phyloP scores from a whole-genome alignment of 116 monocot genomes.

The Thalassia testudinum region DNA sequence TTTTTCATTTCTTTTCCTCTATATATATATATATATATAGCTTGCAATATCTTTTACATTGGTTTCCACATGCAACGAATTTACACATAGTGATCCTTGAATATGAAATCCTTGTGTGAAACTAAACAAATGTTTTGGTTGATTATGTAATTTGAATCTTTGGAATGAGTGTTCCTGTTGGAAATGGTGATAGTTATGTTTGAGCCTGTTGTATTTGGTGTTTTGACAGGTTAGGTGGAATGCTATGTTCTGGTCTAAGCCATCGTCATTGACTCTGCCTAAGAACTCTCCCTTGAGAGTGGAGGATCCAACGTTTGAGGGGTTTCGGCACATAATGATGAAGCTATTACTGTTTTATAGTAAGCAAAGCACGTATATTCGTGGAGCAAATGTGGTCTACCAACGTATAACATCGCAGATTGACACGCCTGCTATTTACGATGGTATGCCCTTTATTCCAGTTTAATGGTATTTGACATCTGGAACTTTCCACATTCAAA shows the following conservation, averaged over 20 bases:
- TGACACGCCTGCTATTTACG: slow-evolving; percentile 77
- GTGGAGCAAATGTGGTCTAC: slow-evolving; percentile 93
- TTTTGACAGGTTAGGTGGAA: slow-evolving; percentile 54
- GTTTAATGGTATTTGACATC: too few relatives aligned
- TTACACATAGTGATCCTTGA: too few relatives aligned
- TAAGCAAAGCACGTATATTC: slow-evolving; percentile 83
- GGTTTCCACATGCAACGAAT: too few relatives aligned
- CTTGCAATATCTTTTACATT: too few relatives aligned
- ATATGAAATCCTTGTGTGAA: too few relatives aligned
- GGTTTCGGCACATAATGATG: slow-evolving; percentile 45
- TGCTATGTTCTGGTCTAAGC: slow-evolving; percentile 88
- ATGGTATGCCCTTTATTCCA: slow-evolving; percentile 25
- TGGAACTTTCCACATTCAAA: too few relatives aligned
- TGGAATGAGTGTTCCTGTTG: too few relatives aligned
- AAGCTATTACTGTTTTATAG: slow-evolving; percentile 86
- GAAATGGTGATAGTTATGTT: too few relatives aligned
- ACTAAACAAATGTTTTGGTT: too few relatives aligned
- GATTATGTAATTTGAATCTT: too few relatives aligned
- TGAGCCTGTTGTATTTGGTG: neutral
- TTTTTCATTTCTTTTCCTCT: too few relatives aligned
- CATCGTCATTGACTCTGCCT: slow-evolving; percentile 63
- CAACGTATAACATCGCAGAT: slow-evolving; percentile 60
- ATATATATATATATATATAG: too few relatives aligned
- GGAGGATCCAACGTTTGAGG: slow-evolving; percentile 78
- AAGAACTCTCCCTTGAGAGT: slow-evolving; percentile 64